These are phyloP conservation scores for Isatis lusitanica DNA, from an alignment of 441 rosid genomes.

Conservation along the genomic window DNA sequence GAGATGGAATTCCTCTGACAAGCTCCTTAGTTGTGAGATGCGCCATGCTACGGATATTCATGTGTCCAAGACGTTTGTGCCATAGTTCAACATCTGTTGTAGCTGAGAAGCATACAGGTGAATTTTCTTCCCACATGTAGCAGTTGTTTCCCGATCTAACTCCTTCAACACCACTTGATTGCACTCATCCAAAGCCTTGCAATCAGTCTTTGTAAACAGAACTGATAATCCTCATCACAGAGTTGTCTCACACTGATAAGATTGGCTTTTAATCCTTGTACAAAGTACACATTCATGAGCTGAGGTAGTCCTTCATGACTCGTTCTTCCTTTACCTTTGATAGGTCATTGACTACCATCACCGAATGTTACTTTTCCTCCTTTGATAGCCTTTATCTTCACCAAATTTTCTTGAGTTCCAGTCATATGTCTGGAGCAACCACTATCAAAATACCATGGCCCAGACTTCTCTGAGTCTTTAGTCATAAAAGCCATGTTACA, in stretches of 20 bases:
- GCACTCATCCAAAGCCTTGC: not conserved
- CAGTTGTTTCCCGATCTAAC: not conserved
- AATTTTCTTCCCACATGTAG: not conserved
- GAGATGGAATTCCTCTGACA: no score
- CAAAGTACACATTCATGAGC: no score
- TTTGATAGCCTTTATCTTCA: rapidly evolving
- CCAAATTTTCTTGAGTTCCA: not conserved
- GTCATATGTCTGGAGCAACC: not conserved
- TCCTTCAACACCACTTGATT: rapidly evolving
- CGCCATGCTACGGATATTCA: no score
- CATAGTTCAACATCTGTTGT: not conserved
- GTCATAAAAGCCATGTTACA: no score
- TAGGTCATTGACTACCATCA: not conserved
- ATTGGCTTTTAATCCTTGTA: no score
- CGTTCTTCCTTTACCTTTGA: not conserved
- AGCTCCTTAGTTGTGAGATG: no score
- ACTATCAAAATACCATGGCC: not conserved
- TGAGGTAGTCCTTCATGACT: no score
- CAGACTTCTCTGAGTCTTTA: no score
- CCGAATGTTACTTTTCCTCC: not conserved
- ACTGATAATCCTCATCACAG: not conserved
- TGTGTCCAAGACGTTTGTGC: not conserved
- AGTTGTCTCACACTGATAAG: not conserved
- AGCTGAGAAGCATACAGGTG: not conserved
- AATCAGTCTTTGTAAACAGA: not conserved